A percentile compares a stretch with the other conserved stretches of the same genome.
Conservation (phyloP, 2,329 filamentous ascomycete genomes). For the Domatiomyces globalis region DNA sequence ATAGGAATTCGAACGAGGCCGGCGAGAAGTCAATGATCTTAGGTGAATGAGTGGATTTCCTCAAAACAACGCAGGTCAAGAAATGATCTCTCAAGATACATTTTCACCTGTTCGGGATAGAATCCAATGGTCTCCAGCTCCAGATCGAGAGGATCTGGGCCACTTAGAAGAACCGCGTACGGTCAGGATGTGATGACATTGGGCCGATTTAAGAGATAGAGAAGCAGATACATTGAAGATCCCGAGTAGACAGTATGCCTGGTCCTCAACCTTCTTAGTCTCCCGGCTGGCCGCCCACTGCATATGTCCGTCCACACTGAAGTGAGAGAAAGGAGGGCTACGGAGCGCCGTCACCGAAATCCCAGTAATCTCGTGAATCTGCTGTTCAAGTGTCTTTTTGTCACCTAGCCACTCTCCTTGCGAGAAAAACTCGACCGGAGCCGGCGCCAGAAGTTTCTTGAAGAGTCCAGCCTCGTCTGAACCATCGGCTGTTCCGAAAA, state of each 20-base stretch:
- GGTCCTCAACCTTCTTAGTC: constrained; percentile 27
- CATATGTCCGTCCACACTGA: constrained; percentile 27
- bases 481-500: too few relatives aligned
- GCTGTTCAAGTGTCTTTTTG: not conserved
- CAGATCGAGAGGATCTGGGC: too few relatives aligned
- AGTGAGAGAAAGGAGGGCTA: not conserved
- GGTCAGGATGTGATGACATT: too few relatives aligned
- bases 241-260: constrained; percentile 32
- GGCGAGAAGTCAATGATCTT: too few relatives aligned
- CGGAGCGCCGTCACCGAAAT: constrained; percentile 3
- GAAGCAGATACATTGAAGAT: constrained; percentile 32
- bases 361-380: constrained; percentile 2
- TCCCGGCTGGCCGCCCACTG: constrained; percentile 26
- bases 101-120: too few relatives aligned
- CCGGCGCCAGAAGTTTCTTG: constrained; percentile 6
- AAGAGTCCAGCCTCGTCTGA: constrained; percentile 1
- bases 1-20: too few relatives aligned
- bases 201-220: too few relatives aligned
- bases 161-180: too few relatives aligned
- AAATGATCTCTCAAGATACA: too few relatives aligned
- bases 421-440: constrained; percentile 1
- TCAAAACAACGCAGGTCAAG: too few relatives aligned
- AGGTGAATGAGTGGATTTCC: too few relatives aligned
- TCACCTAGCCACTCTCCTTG: constrained; percentile 1
- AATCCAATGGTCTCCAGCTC: too few relatives aligned